These are phyloP conservation scores for Eurotiales sp. DNA, from an alignment of 2,329 filamentous ascomycete species.

Conservation along the genomic window DNA sequence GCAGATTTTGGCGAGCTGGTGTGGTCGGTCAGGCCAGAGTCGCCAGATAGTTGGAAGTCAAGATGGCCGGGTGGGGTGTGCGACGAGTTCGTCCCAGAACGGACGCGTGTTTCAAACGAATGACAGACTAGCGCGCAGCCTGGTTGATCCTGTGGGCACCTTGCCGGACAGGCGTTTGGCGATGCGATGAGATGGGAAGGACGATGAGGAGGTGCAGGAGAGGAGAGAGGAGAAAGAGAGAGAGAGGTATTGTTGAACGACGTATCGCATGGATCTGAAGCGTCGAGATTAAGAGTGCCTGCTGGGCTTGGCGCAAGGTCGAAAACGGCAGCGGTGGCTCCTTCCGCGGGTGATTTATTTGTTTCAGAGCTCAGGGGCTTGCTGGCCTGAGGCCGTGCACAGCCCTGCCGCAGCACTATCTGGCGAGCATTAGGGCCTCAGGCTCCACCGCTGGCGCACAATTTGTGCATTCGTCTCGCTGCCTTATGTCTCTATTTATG, in stretches of 20 bases:
- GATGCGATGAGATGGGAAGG: not conserved
- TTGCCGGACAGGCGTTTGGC: too few relatives aligned
- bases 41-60: not conserved
- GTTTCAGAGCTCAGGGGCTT: slow-evolving; percentile 13
- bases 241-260: slow-evolving; percentile 1
- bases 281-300: too few relatives aligned
- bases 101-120: slow-evolving; percentile 19
- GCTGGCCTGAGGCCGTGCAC: not conserved
- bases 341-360: slow-evolving; percentile 8
- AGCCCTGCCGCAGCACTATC: not conserved
- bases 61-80: slow-evolving; percentile 4
- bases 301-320: slow-evolving; percentile 1
- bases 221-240: slow-evolving; percentile 6
- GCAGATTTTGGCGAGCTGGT: not conserved
- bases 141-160: too few relatives aligned
- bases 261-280: not conserved
- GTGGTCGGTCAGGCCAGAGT: too few relatives aligned
- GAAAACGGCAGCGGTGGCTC: slow-evolving; percentile 4
- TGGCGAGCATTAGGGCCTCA: slow-evolving; percentile 2
- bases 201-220: not conserved
- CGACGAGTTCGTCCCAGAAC: slow-evolving; percentile 8
- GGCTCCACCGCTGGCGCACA: too few relatives aligned
- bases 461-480: not conserved
- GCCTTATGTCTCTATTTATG: not conserved
- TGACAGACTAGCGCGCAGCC: slow-evolving; percentile 13